Percentiles rank a stretch among this genome's conserved stretches.
These are phyloP conservation scores for Alternaria sp. DNA, from an alignment of 2,329 filamentous ascomycete genomes.

Conservation along the genomic window DNA sequence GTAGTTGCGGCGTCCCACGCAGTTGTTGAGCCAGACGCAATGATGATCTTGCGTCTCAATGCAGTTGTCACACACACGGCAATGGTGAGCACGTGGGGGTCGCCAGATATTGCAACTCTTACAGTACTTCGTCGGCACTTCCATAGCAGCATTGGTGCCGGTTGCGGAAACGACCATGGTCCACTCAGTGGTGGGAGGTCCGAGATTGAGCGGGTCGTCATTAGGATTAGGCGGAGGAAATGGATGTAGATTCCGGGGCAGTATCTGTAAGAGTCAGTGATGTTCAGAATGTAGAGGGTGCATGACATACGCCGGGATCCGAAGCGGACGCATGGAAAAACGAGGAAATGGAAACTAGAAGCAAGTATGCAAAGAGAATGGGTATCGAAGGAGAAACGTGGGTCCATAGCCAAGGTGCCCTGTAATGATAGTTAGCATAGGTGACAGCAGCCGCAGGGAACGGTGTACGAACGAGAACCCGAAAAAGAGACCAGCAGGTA, in stretches of 20 bases:
- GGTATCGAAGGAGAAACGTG: conserved; percentile 89
- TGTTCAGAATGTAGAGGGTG: not conserved
- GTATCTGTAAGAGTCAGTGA: conserved; percentile 68
- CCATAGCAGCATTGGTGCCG: conserved; percentile 83
- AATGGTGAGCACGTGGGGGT: conserved; percentile 94
- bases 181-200: conserved; percentile 92
- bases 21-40: conserved; percentile 99
- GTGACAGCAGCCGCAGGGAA: not conserved
- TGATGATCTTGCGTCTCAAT: conserved; percentile 98
- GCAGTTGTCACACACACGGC: conserved; percentile 95
- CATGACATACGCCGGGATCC: conserved; percentile 84
- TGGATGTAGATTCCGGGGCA: conserved; percentile 89
- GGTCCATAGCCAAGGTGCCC: conserved; percentile 83
- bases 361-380: conserved; percentile 89
- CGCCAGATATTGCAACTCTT: conserved; percentile 98
- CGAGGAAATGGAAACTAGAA: conserved; percentile 88
- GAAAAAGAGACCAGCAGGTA: conserved; percentile 86
- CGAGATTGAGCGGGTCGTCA: conserved; percentile 82
- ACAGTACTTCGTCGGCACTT: conserved; percentile 98
- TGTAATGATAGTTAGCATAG: conserved; percentile 41
- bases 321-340: conserved; percentile 92
- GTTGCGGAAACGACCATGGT: conserved; percentile 85
- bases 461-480: conserved; percentile 69
- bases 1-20: conserved; percentile 95
- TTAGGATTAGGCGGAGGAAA: conserved; percentile 80